Evolutionary conservation across 768 basidiomycete genomes (phyloP).

Genomic region (Termitomyces sp.): DNA sequence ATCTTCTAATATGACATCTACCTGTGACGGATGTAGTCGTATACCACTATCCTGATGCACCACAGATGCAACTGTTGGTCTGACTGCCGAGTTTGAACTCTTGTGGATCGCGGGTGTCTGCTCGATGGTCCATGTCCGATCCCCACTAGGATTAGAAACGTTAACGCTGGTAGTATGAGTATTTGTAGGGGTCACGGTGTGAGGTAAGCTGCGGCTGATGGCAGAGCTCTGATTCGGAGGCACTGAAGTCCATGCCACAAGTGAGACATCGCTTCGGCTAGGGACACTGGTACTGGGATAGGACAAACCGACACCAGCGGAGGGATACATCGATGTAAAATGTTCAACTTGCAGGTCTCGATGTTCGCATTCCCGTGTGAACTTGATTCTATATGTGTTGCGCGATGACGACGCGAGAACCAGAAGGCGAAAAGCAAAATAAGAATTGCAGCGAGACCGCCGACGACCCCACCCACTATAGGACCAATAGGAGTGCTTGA

Average conservation of each 20-base stretch:
- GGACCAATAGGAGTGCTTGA: conserved; percentile 6
- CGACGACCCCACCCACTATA: conserved; percentile 11
- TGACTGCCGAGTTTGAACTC: not conserved
- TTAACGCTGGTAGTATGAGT: not conserved
- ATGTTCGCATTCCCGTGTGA: too few species aligned
- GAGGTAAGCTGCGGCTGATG: not conserved
- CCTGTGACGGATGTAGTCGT: not conserved
- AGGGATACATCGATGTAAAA: not conserved
- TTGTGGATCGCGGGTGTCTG: conserved; percentile 3
- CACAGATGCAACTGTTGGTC: not conserved
- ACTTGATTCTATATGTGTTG: not conserved
- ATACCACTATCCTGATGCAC: conserved; percentile 7
- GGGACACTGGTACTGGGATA: not conserved
- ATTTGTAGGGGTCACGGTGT: not conserved
- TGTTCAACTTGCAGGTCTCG: not conserved
- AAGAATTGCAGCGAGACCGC: conserved; percentile 3
- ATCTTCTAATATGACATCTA: not conserved
- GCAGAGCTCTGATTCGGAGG: not conserved
- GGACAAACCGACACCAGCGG: not conserved
- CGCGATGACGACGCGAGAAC: not conserved
- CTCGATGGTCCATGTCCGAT: not conserved
- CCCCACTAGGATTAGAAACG: not conserved
- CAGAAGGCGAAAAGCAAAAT: conserved; percentile 1
- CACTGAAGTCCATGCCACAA: not conserved
- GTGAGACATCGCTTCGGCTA: not conserved